Evolutionary conservation across 1,139 yeast species (phyloP), one percentile per base, ranked within the genome.

Genomic region (Insectozyma bohioensis): DNA sequence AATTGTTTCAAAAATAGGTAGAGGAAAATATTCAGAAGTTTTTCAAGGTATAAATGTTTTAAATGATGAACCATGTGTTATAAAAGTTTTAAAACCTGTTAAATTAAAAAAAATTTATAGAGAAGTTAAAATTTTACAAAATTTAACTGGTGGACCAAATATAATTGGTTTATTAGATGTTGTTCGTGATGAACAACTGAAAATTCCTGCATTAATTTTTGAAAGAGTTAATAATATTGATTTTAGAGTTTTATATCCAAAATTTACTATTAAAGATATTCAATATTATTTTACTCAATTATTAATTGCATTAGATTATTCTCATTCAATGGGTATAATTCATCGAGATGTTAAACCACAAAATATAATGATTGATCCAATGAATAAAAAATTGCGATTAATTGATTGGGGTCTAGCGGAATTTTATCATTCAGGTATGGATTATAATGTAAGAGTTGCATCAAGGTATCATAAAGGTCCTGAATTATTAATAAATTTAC

Each of bases 21-120:
- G 98, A 41, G 98, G 99, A 33, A 92, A 92, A 64, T 94, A 94
- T 61, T 85, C 95, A 6, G 99, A 94, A 61, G 99, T 95, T 25
- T 94, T 94, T 58, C 82, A 75, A 63, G 94, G 82, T 21, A 63
- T 74, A 39, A 70, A 73, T 50, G 60, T 66, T 33, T 42, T 62
- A 41, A 62, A 67, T 48, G 67, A 63, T 42, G 72, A 64, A 54
- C 75, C 72, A 23, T 77, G 82, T 53, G 85, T 80, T 25, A 80
- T 84, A 41, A 84, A 84, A 54, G 88, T 83, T 12, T 65, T 84
- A 49, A 84, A 84, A 51, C 94, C 94, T 2, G 88, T 84, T 10
- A 84, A 82, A 56, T 71, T 82, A 64, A 84, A 84, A 65, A 84
- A 84, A 58, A 84, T 84, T 39, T 80, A 78, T 52, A 65, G 94